A percentile compares a stretch with the other conserved stretches of the same genome.
phyloP scores from a whole-genome alignment of 2,329 filamentous ascomycete genomes.

The Exserohilum turcica region DNA sequence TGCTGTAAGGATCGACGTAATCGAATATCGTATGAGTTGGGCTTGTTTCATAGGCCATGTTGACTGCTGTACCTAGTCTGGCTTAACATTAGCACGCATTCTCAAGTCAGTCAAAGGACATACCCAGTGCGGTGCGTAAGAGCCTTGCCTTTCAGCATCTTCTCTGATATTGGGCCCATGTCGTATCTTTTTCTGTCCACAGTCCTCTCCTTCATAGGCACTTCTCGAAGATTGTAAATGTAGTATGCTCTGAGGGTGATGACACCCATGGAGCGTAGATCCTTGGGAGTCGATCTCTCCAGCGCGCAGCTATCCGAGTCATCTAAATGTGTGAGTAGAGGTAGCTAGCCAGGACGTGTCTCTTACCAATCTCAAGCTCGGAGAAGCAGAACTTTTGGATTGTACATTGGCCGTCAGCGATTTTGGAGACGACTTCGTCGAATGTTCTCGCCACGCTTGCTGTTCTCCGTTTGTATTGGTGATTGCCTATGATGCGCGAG shows the following conservation, averaged over 20 bases:
- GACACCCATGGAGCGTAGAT: conserved; percentile 17
- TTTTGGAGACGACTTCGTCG: not conserved
- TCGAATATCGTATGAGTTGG: not conserved
- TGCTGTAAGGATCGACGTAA: not conserved
- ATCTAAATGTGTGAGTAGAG: conserved; percentile 1
- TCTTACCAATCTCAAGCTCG: conserved; percentile 19
- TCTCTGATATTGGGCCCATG: conserved; percentile 21
- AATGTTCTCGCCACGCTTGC: not conserved
- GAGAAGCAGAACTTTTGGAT: conserved; percentile 30
- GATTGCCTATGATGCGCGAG: not conserved
- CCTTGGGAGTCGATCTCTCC: conserved; percentile 3
- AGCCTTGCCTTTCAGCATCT: conserved; percentile 26
- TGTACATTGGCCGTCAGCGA: not conserved
- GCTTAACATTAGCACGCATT: not conserved
- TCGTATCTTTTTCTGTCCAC: not conserved
- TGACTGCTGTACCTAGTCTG: not conserved
- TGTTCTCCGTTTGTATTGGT: not conserved
- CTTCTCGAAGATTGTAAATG: conserved; percentile 3
- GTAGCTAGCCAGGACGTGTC: not conserved
- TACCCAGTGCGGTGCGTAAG: conserved; percentile 23
- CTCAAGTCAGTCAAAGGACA: not conserved
- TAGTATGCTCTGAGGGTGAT: conserved; percentile 19
- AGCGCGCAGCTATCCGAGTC: not conserved
- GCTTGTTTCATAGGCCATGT: not conserved
- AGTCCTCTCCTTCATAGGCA: not conserved